phyloP scores from a whole-genome alignment of 2,329 filamentous ascomycete species.

The Diaporthe caulivora region DNA sequence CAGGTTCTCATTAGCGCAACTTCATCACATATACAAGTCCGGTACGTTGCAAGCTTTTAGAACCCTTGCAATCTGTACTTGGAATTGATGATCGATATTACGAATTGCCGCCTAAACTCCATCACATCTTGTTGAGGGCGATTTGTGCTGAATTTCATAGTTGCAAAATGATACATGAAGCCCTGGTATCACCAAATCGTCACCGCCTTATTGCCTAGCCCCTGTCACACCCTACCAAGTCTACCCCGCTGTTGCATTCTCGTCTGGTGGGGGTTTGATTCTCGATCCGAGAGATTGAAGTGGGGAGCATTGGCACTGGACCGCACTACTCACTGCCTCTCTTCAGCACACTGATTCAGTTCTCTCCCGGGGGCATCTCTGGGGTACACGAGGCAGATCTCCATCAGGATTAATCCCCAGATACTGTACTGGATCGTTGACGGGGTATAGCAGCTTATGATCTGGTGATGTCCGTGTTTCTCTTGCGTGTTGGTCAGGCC shows the following conservation, averaged over 20 bases:
- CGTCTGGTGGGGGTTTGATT: slow-evolving; percentile 27
- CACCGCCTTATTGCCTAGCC: background rate
- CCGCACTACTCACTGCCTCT: background rate
- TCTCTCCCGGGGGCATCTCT: slow-evolving; percentile 12
- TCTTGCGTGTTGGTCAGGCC: background rate
- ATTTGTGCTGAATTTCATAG: background rate
- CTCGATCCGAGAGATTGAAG: slow-evolving; percentile 23
- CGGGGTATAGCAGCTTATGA: background rate
- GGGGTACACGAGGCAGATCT: slow-evolving; percentile 13
- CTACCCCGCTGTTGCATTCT: slow-evolving; percentile 29
- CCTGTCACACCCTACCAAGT: background rate
- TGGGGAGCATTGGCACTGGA: slow-evolving; percentile 22
- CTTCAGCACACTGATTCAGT: slow-evolving; percentile 22
- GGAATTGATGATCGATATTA: background rate
- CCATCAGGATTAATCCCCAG: background rate
- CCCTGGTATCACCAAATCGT: background rate
- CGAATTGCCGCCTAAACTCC: too few relatives aligned
- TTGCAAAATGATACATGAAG: background rate
- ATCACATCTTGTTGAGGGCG: background rate
- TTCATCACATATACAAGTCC: background rate
- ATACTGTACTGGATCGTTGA: background rate
- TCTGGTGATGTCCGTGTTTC: background rate
- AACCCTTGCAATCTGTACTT: background rate
- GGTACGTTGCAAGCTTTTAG: background rate
- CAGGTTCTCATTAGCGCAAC: background rate